Evolutionary conservation across 345 rosid genomes (phyloP), one percentile per base, ranked within the genome.

Genomic region (Carallia brachiata): DNA sequence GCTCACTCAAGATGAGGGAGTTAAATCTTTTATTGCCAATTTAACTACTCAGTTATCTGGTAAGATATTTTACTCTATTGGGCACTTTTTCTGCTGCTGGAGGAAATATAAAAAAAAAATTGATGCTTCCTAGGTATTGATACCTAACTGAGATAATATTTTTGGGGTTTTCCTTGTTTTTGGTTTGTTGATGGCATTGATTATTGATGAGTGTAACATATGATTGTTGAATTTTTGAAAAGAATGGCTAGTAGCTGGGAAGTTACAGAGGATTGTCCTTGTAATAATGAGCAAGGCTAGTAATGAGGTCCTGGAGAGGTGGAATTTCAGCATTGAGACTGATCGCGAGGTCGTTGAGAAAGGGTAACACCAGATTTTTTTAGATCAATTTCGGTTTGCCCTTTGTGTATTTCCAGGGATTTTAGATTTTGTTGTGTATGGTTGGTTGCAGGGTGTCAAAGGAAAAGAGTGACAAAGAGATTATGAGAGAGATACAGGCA

Each of bases 401-500:
- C 54, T 40, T 30, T 6, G 2, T n/a, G 6, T 17, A 13, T 19
- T 62, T 19, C 17, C 8, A 2, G 13, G 18, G 1, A 52, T 73
- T 18, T 44, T 57, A 28, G 36, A 40, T 30, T 57, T 47, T 57
- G 28, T 60, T 52, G 68, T 1, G 17, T 23, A 23, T 10, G 30
- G 12, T 53, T 62, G 68, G 32, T 40, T 75, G 75, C 87, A 92
- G 97, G 67, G 90, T 85, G 7, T 83, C 97, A 17, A 92, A 90
- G 78, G 99, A 95, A 80, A 92, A 92, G 84, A 90, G 96, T 79
- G 99, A 95, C 75, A 92, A 83, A 68, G 99, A 95, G 79, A 92
- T 92, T 52, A 95, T 90, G 97, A 84, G 97, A 73, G 99, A 90
- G 86, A 94, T 92, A 59, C 97, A 90, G 80, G 96, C 97, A 70